Evolutionary conservation across 129 eudicot genomes (phyloP), one percentile per base, ranked within the genome.

Genomic region (Smallanthus sonchifolius): DNA sequence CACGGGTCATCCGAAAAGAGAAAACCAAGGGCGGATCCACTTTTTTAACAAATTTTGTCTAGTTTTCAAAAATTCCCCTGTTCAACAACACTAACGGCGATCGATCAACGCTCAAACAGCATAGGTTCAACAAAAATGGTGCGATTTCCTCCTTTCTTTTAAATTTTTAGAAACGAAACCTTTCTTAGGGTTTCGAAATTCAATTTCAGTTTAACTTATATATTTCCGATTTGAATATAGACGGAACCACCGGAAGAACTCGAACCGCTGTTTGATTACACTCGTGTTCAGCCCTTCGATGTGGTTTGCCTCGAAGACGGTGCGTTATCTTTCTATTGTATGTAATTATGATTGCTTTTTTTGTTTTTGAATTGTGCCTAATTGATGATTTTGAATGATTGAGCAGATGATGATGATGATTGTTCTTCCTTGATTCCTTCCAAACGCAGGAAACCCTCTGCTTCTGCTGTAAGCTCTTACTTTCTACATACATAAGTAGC

Each of bases 191-290:
- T 81, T 81, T 81, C 69, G 10, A 62, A 48, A 34, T 54, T 45
- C 38, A 62, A 65, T 73, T 73, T 73, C 11, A 13, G 1, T 24
- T 48, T 3, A n/a, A 17, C 43, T 44, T 65, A 34, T 13, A 2
- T 59, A 0, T 34, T 61, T 61, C 16, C 13, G 9, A 13, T 38
- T 3, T 54, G 3, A 40, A 3, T 10, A 13, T 83, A 92, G 97
- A 89, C 62, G 20, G 93, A 90, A 42, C 70, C 76, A 17, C 9
- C 54, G 1, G 99, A 95, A 65, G 99, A 95, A 75, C 75, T 95
- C 45, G 99, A 95, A 67, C 92, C 97, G 20, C 72, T 95, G 28
- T 95, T 95, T 70, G 97, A 95, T 91, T 95, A 95, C 80, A 77
- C 72, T 34, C 97, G 99, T 47, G 88, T 95, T 19, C 97, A 95